Percentiles rank a stretch among this genome's conserved stretches.
phyloP scores from a whole-genome alignment of 1,139 yeast species.

The Saccharomyces hybrid region DNA sequence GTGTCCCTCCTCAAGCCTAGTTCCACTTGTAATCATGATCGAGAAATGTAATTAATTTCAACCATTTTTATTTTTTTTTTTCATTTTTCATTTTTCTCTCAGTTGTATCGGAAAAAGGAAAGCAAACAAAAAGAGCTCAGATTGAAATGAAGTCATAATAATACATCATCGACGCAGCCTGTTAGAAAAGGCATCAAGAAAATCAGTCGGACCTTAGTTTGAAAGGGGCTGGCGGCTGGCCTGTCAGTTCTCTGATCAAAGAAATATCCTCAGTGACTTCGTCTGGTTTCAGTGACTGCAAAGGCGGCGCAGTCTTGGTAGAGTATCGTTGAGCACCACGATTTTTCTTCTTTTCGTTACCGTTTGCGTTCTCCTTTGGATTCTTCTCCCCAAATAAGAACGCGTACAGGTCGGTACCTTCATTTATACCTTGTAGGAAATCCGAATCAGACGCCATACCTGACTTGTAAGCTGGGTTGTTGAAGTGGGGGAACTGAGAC shows the following conservation, averaged over 20 bases:
- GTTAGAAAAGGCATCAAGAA: neutral
- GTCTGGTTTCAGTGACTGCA: constrained; percentile 27
- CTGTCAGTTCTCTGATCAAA: constrained; percentile 26
- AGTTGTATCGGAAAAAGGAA: neutral
- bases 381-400: constrained; percentile 29
- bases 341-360: constrained; percentile 22
- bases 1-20: neutral
- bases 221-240: constrained; percentile 31
- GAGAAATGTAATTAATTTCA: neutral
- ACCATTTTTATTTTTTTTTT: neutral
- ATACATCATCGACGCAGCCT: neutral
- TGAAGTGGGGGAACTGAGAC: constrained; percentile 6
- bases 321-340: constrained; percentile 28
- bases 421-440: constrained; percentile 28
- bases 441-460: constrained; percentile 26
- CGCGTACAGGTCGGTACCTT: constrained; percentile 27
- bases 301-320: constrained; percentile 31
- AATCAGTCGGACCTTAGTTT: constrained; percentile 8
- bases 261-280: constrained; percentile 32
- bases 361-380: constrained; percentile 7
- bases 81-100: neutral
- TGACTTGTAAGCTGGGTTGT: constrained; percentile 8
- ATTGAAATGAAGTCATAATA: neutral
- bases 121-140: neutral
- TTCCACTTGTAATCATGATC: neutral